A percentile compares a stretch with the other conserved stretches of the same genome.
phyloP scores from a whole-genome alignment of 306 rosid genomes.

The Dalbergia cochinchinensis region DNA sequence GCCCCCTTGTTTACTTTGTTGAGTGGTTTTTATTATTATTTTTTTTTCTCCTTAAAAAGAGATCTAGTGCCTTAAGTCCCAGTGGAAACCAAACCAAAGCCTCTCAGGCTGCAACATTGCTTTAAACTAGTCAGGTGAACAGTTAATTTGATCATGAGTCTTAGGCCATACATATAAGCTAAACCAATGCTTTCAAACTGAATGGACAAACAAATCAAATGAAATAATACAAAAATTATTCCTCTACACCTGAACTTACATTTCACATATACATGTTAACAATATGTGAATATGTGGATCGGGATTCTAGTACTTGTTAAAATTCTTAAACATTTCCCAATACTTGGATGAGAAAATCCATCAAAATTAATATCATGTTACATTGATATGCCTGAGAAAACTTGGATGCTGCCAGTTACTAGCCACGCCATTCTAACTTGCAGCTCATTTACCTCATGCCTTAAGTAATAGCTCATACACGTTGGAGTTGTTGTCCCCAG shows the following conservation, averaged over 20 bases:
- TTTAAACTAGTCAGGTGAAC: too few relatives aligned
- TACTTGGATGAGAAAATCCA: constrained; percentile 14
- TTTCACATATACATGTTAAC: background rate
- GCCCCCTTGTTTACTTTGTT: background rate
- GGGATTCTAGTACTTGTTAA: background rate
- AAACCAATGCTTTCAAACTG: too few relatives aligned
- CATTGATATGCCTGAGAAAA: background rate
- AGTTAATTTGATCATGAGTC: too few relatives aligned
- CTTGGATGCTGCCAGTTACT: constrained; percentile 17
- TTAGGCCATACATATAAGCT: background rate
- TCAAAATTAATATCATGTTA: constrained; percentile 10
- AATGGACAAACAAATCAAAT: too few relatives aligned
- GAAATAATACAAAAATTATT: background rate
- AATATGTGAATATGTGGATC: background rate
- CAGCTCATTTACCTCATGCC: constrained; percentile 61
- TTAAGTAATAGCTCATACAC: constrained; percentile 90
- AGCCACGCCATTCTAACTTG: background rate
- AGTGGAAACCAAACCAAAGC: background rate
- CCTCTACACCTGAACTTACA: background rate
- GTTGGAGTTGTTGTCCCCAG: constrained; percentile 85
- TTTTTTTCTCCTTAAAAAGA: too few relatives aligned
- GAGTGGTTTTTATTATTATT: background rate
- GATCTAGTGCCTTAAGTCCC: background rate
- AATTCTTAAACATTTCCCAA: background rate
- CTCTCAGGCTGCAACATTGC: too few relatives aligned